Evolutionary conservation across 2,329 filamentous ascomycete species (phyloP), one percentile per base, ranked within the genome.

Genomic region (Colletotrichum cuscutae): DNA sequence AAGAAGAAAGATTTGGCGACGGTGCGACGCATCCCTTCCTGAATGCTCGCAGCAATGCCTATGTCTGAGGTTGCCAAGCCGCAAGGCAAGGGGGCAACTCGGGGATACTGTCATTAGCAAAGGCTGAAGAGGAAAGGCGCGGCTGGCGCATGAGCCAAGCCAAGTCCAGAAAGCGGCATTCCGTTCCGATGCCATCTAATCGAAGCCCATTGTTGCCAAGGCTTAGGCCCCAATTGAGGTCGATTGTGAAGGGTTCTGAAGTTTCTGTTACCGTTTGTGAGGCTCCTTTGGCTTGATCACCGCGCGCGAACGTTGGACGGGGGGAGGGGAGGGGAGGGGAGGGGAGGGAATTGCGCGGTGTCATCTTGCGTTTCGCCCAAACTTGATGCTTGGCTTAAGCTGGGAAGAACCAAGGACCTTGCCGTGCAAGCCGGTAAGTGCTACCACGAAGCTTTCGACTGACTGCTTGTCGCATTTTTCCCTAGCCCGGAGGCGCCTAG

Each of bases 381-480:
- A 37, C 19, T 42, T 24, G 42, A 32, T 69, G 35, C 28, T 37
- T 59, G 53, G 22, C 67, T 13, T 8, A 24, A 35, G 26, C 46
- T 56, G n/a, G n/a, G 52, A 37, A 49, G 12, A 64, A 24, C 28
- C 42, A 64, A 46, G 56, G 9, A 4, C 46, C 59, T 37, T 65
- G 60, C 54, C 60, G 54, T 59, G 15, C 24, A 72, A 58, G 53
- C 70, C 53, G 69, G 32, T 28, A 49, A 28, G 42, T 72, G 66
- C 35, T 49, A 72, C 66, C 28, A 37, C 56, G 70, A 72, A 72
- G 54, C 65, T 72, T 72, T 65, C n/a, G 24, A 22, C 13, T 26
- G 57, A 37, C 9, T 37, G 66, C 7, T 53, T 9, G 60, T 69
- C 66, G 52, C 35, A 37, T n/a, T 49, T 56, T n/a, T 19, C 42